Base-by-base conservation (phyloP, 257 asterid species). In the Solanum pennellii region DNA sequence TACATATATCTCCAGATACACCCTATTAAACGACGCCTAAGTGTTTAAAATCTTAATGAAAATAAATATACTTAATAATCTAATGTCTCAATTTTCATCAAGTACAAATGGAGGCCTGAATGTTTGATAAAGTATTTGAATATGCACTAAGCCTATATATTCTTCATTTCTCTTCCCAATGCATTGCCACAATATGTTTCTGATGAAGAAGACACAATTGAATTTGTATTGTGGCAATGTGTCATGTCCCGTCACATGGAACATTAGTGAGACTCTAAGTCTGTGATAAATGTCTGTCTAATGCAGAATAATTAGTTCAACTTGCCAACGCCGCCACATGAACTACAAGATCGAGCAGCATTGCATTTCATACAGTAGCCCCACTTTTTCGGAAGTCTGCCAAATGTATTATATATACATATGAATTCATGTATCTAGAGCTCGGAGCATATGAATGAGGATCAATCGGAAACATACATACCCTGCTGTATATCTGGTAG, bases 401-500 rank as follows among this genome's bases (percentile, higher is more conserved):
- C 35, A 47, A 86, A 83, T 29, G 37, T 4, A 33, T 33, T 1
- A 33, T 33, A 33, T 33, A 33, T 4, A 31, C 31, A 35, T 9
- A 37, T 86, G 11, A 74, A 52, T 68, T 74, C 75, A 11, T 39
- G 29, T 2, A 39, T 62, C 12, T 31, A 27, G 74, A 71, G 47
- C 9, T 45, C 44, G 16, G 82, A 47, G 25, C 9, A 20, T 60
- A 39, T 21, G 73, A 83, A 39, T 14, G 62, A 10, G 41, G 7
- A 41, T 41, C 44, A 84, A 45, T n/a, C 35, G 59, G 87, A 59
- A 79, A 87, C 35, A 33, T 33, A 33, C 83, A 23, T 91, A 95
- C 98, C 98, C 98, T 76, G 98, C 98, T 33, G 98, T 95, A 91
- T 95, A 95, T 94, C 98, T 92, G 52, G 98, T 95, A 41, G 98